A percentile compares a stretch with the other conserved stretches of the same genome.
Evolutionary conservation across 2,329 filamentous ascomycete genomes (phyloP).

Genomic region (Fusarium pilosicola): DNA sequence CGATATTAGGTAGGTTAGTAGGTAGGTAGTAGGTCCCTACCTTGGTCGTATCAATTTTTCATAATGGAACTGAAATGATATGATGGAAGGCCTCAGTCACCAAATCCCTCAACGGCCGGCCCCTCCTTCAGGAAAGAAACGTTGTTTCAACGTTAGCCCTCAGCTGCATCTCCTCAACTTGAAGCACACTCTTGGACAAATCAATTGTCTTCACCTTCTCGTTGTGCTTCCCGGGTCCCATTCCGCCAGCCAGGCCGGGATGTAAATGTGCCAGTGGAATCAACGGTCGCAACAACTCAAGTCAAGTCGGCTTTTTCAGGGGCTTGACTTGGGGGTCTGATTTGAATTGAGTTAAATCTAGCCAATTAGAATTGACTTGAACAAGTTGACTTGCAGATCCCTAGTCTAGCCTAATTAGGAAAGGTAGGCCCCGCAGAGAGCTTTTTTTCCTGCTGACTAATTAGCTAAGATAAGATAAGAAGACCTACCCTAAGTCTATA

Average conservation of each 20-base stretch:
- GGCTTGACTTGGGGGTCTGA: no score
- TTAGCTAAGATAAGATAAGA: no score
- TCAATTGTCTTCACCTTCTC: constrained; percentile 21
- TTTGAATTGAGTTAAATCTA: no score
- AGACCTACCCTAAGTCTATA: no score
- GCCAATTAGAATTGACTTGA: no score
- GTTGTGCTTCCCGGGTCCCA: constrained; percentile 13
- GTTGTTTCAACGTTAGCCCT: constrained; percentile 23
- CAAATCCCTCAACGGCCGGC: constrained; percentile 8
- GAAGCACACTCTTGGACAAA: constrained; percentile 33
- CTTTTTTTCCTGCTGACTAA: no score
- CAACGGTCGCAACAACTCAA: no score
- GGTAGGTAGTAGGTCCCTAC: not conserved
- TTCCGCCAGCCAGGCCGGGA: constrained; percentile 22
- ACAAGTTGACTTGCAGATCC: no score
- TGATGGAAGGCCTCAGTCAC: constrained; percentile 17
- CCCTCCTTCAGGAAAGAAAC: constrained; percentile 10
- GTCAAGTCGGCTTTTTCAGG: no score
- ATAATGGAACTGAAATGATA: not conserved
- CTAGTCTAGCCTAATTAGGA: no score
- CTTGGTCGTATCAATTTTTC: not conserved
- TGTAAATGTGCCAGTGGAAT: constrained; percentile 12
- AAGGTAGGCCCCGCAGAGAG: no score
- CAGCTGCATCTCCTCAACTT: constrained; percentile 25
- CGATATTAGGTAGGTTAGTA: not conserved